Conservation (phyloP, 2,329 filamentous ascomycete genomes). For the Corniculantispora saksenae region DNA sequence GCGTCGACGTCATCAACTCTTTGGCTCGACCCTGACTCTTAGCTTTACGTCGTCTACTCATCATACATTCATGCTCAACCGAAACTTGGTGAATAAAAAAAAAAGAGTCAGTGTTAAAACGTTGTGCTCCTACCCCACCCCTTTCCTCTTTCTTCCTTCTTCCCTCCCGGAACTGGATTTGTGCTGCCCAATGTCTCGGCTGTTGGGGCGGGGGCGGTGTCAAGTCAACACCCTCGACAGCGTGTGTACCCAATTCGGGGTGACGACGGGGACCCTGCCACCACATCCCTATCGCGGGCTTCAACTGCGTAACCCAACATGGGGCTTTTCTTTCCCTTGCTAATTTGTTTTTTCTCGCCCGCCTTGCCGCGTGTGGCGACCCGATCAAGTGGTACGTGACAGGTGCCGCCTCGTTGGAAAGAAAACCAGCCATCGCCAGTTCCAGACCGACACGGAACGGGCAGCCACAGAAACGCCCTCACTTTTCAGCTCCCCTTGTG, state of each 20-base stretch:
- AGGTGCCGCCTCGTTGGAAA: background rate
- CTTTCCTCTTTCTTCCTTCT: too few species aligned
- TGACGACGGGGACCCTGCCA: too few species aligned
- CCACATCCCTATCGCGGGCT: too few species aligned
- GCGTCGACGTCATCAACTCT: too few species aligned
- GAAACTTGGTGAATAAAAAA: too few species aligned
- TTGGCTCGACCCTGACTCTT: too few species aligned
- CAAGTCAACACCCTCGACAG: too few species aligned
- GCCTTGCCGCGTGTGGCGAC: slow-evolving; percentile 1
- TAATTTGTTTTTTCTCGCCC: too few species aligned
- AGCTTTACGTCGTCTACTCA: too few species aligned
- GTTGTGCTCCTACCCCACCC: background rate
- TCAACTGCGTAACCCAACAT: too few species aligned
- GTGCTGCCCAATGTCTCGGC: slow-evolving; percentile 14
- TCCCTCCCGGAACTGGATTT: background rate
- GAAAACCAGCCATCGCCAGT: background rate
- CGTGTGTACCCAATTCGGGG: too few species aligned
- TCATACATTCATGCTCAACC: too few species aligned
- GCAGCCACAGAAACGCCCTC: slow-evolving; percentile 4
- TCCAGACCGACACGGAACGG: slow-evolving; percentile 13
- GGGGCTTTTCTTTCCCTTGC: background rate
- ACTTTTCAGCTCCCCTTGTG: background rate
- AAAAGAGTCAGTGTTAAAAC: background rate
- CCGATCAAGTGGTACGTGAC: slow-evolving; percentile 13
- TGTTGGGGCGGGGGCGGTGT: slow-evolving; percentile 10